Conservation (phyloP, 345 rosid genomes). For the Hibiscus tridactylites region DNA sequence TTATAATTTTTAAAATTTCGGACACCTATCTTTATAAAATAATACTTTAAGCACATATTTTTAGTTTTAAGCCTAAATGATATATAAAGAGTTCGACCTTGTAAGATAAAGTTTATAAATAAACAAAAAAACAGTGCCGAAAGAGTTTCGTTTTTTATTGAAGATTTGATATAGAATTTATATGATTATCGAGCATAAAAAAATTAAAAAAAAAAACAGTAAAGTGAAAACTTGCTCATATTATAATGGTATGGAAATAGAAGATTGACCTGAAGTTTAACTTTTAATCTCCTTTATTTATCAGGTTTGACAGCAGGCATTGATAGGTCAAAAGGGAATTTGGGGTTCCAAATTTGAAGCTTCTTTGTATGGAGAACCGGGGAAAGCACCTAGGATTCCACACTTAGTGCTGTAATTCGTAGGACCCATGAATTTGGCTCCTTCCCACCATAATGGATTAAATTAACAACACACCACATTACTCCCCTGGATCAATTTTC, state of each 20-base stretch:
- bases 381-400: slow-evolving; percentile 39
- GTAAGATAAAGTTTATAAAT: too few relatives aligned
- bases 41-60: too few relatives aligned
- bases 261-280: slow-evolving; percentile 28
- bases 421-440: slow-evolving; percentile 29
- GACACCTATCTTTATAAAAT: too few relatives aligned
- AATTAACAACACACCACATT: not conserved
- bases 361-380: not conserved
- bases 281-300: slow-evolving; percentile 11
- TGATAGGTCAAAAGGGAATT: slow-evolving; percentile 24
- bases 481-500: not conserved
- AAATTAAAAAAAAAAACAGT: not conserved
- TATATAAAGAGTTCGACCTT: too few relatives aligned
- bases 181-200: not conserved
- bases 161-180: too few relatives aligned
- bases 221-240: not conserved
- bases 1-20: too few relatives aligned
- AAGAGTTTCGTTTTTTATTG: too few relatives aligned
- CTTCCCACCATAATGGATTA: not conserved
- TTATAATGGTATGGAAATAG: slow-evolving; percentile 4
- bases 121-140: too few relatives aligned
- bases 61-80: too few relatives aligned
- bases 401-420: slow-evolving; percentile 21
- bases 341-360: slow-evolving; percentile 11
- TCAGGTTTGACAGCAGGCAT: not conserved